Conservation (phyloP, 2,329 filamentous ascomycete species). For the Xylariaceae sp. region DNA sequence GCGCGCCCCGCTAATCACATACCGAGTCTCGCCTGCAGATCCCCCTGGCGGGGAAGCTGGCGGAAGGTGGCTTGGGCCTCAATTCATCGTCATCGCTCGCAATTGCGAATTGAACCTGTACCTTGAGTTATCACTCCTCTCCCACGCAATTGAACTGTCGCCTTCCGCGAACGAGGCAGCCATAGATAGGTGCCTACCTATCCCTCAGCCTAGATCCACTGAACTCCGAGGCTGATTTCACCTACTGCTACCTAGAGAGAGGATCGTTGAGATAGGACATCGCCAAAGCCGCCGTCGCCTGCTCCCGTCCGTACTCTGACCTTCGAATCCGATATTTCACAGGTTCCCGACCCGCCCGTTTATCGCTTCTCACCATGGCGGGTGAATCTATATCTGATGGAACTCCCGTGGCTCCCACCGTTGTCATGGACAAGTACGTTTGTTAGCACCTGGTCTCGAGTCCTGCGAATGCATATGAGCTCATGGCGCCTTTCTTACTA, state of each 20-base stretch:
- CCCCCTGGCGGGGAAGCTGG: not conserved
- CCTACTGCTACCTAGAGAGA: no score
- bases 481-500: conserved; percentile 31
- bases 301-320: no score
- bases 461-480: conserved; percentile 15
- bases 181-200: no score
- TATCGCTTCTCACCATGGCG: conserved; percentile 72
- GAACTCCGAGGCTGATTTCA: not conserved
- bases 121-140: not conserved
- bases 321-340: no score
- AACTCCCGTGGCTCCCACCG: conserved; percentile 99
- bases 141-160: not conserved
- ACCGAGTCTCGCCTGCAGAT: not conserved
- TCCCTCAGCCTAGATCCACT: not conserved
- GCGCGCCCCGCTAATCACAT: not conserved
- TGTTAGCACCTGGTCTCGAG: conserved; percentile 30
- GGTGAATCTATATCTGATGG: no score
- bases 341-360: no score
- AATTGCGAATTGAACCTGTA: not conserved
- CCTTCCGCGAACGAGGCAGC: not conserved
- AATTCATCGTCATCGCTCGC: not conserved
- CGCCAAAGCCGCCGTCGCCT: no score
- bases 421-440: conserved; percentile 99
- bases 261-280: no score
- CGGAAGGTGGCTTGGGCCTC: conserved; percentile 1